A percentile compares a stretch with the other conserved stretches of the same genome.
Conservation (phyloP, 306 rosid species). For the Castanopsis chinensis region DNA sequence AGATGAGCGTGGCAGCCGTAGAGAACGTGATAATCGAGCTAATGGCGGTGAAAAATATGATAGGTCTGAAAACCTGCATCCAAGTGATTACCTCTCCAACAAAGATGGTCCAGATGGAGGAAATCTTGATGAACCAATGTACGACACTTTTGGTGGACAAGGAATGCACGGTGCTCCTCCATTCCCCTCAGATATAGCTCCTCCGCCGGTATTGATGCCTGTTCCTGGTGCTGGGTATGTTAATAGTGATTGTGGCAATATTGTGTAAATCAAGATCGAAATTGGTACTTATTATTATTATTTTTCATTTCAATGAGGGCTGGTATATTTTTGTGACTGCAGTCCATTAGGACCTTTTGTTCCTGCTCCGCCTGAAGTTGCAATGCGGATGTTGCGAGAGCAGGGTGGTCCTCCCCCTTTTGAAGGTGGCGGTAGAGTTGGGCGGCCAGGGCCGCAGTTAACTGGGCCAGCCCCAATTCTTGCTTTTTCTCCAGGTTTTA, state of each 20-base stretch:
- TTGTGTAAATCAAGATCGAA: no score
- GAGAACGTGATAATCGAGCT: conserved; percentile 72
- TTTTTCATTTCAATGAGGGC: background rate
- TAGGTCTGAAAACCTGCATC: conserved; percentile 60
- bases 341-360: conserved; percentile 99
- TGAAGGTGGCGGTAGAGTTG: conserved; percentile 71
- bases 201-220: conserved; percentile 96
- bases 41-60: conserved; percentile 65
- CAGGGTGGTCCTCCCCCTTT: conserved; percentile 93
- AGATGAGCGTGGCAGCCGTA: conserved; percentile 84
- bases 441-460: conserved; percentile 68
- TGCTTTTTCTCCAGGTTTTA: conserved; percentile 62
- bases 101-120: conserved; percentile 62
- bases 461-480: conserved; percentile 85
- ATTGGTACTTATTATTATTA: no score
- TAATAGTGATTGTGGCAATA: background rate
- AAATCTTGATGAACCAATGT: conserved; percentile 81
- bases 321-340: conserved; percentile 28
- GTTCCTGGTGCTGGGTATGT: conserved; percentile 99
- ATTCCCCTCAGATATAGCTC: conserved; percentile 75
- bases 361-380: conserved; percentile 99
- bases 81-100: conserved; percentile 61
- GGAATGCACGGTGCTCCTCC: conserved; percentile 62
- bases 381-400: conserved; percentile 95
- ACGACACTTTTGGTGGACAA: conserved; percentile 69